phyloP scores from a whole-genome alignment of 2,329 filamentous ascomycete genomes.

The Xenosphaeropsis pyriputrescens region DNA sequence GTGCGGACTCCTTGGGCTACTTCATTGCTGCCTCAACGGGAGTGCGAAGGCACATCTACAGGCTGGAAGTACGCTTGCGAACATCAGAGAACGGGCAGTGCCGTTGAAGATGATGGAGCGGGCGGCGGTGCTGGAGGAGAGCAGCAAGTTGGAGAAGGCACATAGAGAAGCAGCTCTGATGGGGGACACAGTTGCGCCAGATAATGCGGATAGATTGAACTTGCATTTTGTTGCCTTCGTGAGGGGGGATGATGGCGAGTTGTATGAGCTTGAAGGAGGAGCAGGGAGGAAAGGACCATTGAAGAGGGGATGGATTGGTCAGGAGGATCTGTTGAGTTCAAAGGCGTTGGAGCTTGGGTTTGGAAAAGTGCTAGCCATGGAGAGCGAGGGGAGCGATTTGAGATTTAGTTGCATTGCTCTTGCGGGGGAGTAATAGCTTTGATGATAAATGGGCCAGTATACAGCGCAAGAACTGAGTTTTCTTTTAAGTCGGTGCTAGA shows the following conservation, averaged over 20 bases:
- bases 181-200: constrained; percentile 66
- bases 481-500: too few species aligned
- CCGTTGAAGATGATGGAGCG: constrained; percentile 51
- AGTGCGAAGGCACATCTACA: constrained; percentile 29
- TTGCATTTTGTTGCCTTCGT: constrained; percentile 94
- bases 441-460: too few species aligned
- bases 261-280: constrained; percentile 62
- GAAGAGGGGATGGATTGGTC: constrained; percentile 30
- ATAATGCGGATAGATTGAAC: constrained; percentile 61
- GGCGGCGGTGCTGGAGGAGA: constrained; percentile 63
- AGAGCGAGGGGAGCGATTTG: constrained; percentile 12
- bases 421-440: too few species aligned
- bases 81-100: constrained; percentile 52
- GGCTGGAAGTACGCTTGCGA: constrained; percentile 28
- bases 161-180: constrained; percentile 63
- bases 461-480: too few species aligned
- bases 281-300: constrained; percentile 43
- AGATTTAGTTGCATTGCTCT: constrained; percentile 12
- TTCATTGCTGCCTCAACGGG: constrained; percentile 75
- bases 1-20: constrained; percentile 76
- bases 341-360: constrained; percentile 59
- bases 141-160: constrained; percentile 58
- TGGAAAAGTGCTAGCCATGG: constrained; percentile 21
- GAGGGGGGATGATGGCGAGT: constrained; percentile 49
- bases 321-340: constrained; percentile 61